Evolutionary conservation across 345 rosid genomes (phyloP), one percentile per base, ranked within the genome.

Genomic region (Brassica cretica): DNA sequence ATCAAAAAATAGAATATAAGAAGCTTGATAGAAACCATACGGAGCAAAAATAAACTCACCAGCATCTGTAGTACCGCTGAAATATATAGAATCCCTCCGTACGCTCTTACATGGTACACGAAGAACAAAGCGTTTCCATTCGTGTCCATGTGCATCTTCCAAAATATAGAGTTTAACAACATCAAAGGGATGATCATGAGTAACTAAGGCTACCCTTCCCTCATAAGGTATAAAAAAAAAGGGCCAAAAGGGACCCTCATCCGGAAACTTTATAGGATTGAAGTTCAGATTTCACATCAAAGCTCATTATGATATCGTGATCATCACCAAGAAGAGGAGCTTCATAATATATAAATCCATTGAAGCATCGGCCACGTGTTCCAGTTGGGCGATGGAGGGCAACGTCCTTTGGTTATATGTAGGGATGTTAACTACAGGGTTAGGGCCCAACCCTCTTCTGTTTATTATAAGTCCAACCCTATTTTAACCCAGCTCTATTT

Each of bases 1-100:
- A 71, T 71, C 35, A 0, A 71, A 19, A 71, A 33, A 71, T 33
- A 58, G 8, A 58, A 35, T 4, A 58, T 19, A 35, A 35, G 7
- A 58, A 12, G 53, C 1, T 18, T 8, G 0, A 2, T 3, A 18
- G 0, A 18, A 8, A 6, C 1, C 2, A 56, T 1, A 3, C 4
- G 61, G 74, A 33, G 21, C 21, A 59, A 71, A 71, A 5, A 71
- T 5, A 39, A 59, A 14, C 56, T 59, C 75, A 59, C 75, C 75
- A 71, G 55, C 55, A 37, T 71, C 21, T 35, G 15, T 35, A 14
- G 24, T 11, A 37, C 56, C 66, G 1, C 2, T 6, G 8, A 37
- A 71, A 14, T 21, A 0, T 14, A 21, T 8, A 14, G 8, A 6
- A 53, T 16, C 3, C 60, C 0, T 55, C 11, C 11, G 7, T 37